These are phyloP conservation scores for Elongisporangium anandrum DNA, from an alignment of 352 stramenopile species.

Conservation along the genomic window DNA sequence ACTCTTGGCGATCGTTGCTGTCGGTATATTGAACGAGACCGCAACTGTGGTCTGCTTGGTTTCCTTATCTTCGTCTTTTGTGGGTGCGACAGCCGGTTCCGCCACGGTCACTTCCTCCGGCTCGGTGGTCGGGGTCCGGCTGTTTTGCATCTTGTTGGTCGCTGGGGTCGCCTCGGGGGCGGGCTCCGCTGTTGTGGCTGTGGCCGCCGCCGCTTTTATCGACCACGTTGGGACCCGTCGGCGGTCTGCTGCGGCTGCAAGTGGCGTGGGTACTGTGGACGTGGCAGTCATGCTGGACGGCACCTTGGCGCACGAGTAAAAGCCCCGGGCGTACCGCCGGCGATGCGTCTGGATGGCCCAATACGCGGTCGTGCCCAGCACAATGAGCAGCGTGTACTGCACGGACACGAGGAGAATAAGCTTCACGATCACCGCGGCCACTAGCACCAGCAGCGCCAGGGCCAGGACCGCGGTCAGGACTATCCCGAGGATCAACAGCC, in stretches of 20 bases:
- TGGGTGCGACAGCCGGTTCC: neutral
- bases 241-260: neutral
- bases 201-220: neutral
- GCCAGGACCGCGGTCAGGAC: slow-evolving; percentile 10
- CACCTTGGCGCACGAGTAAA: slow-evolving; percentile 42
- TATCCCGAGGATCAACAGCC: slow-evolving; percentile 15
- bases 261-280: neutral
- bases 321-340: slow-evolving; percentile 28
- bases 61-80: slow-evolving; percentile 4
- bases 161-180: neutral
- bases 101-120: neutral
- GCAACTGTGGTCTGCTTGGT: neutral
- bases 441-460: slow-evolving; percentile 16
- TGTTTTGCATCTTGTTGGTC: slow-evolving; percentile 1
- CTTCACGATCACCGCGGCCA: slow-evolving; percentile 19
- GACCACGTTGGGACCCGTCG: neutral
- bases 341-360: slow-evolving; percentile 19
- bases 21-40: neutral
- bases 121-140: slow-evolving; percentile 3
- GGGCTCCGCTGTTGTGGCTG: neutral
- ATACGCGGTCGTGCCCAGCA: slow-evolving; percentile 7
- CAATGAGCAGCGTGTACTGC: slow-evolving; percentile 14
- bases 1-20: neutral
- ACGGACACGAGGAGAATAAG: slow-evolving; percentile 26
- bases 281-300: slow-evolving; percentile 1